Conservation (phyloP, 169 alveolate genomes). For the Eimeria nieschulzi region DNA sequence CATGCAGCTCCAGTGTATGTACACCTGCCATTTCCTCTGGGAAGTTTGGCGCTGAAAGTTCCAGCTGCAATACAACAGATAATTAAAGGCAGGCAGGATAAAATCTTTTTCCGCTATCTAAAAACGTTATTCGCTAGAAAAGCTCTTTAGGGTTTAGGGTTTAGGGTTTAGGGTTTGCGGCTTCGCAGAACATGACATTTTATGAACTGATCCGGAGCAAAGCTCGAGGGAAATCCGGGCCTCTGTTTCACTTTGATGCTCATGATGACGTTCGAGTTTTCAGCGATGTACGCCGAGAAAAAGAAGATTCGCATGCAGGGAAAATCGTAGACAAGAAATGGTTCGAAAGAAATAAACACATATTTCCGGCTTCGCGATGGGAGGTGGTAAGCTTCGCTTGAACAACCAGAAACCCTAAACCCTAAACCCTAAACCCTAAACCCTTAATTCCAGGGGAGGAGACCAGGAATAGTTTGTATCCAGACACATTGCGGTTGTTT, state of each 20-base stretch:
- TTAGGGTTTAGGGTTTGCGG: no score
- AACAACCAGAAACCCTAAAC: background rate
- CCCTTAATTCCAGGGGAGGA: background rate
- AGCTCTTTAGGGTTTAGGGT: no score
- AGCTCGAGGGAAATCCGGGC: constrained; percentile 85
- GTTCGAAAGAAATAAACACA: constrained; percentile 84
- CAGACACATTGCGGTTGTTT: background rate
- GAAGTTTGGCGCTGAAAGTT: background rate
- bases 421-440: constrained; percentile 36
- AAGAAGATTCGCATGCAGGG: constrained; percentile 83
- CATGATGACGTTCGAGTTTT: constrained; percentile 77
- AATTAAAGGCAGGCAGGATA: no score
- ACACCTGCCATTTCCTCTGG: no score
- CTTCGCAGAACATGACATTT: constrained; percentile 74
- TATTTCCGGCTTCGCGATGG: constrained; percentile 86
- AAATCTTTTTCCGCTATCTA: no score
- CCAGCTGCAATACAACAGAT: background rate
- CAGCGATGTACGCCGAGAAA: constrained; percentile 76
- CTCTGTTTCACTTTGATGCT: constrained; percentile 80
- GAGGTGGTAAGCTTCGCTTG: constrained; percentile 63
- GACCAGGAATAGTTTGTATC: background rate
- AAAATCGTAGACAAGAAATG: constrained; percentile 83
- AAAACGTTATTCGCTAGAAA: no score
- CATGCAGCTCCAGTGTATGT: no score
- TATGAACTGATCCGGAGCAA: constrained; percentile 79